These are phyloP conservation scores for Diaporthe humulicola DNA, from an alignment of 2,329 filamentous ascomycete species.

Conservation along the genomic window DNA sequence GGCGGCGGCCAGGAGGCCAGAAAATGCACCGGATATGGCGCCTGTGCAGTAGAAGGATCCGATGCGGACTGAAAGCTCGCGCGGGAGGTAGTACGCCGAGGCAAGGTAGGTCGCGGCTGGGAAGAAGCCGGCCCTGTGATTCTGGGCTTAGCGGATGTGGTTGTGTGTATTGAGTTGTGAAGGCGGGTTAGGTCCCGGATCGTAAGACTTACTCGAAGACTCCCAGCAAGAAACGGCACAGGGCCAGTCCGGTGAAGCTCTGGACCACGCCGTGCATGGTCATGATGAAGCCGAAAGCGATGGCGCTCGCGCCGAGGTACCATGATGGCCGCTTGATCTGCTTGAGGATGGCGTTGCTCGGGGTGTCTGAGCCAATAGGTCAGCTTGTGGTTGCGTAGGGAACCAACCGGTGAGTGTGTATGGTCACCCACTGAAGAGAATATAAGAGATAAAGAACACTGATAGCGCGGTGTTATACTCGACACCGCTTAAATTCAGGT, in stretches of 20 bases:
- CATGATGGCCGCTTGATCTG: slow-evolving; percentile 12
- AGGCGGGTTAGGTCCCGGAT: no score
- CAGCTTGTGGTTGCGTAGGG: not conserved
- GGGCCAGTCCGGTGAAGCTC: slow-evolving; percentile 57
- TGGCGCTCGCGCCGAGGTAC: slow-evolving; percentile 49
- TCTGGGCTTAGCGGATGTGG: slow-evolving; percentile 54
- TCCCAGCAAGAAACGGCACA: slow-evolving; percentile 60
- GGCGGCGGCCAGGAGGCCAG: slow-evolving; percentile 73
- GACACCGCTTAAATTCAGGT: slow-evolving; percentile 54
- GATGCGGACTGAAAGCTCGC: slow-evolving; percentile 7
- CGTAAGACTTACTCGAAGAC: slow-evolving; percentile 51
- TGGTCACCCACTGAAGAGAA: not conserved
- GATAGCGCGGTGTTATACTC: slow-evolving; percentile 58
- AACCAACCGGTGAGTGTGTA: not conserved
- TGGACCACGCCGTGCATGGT: slow-evolving; percentile 57
- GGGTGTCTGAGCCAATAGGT: not conserved
- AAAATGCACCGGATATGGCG: slow-evolving; percentile 65
- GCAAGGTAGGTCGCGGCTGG: slow-evolving; percentile 46
- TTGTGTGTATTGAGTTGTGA: not conserved
- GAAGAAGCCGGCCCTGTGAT: slow-evolving; percentile 67
- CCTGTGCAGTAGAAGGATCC: slow-evolving; percentile 59
- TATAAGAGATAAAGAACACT: slow-evolving; percentile 36
- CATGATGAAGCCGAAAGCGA: slow-evolving; percentile 60
- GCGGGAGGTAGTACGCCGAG: slow-evolving; percentile 17
- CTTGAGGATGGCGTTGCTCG: slow-evolving; percentile 28